Conservation (phyloP, 2,329 filamentous ascomycete species). For the Neofusicoccum cordaticola region DNA sequence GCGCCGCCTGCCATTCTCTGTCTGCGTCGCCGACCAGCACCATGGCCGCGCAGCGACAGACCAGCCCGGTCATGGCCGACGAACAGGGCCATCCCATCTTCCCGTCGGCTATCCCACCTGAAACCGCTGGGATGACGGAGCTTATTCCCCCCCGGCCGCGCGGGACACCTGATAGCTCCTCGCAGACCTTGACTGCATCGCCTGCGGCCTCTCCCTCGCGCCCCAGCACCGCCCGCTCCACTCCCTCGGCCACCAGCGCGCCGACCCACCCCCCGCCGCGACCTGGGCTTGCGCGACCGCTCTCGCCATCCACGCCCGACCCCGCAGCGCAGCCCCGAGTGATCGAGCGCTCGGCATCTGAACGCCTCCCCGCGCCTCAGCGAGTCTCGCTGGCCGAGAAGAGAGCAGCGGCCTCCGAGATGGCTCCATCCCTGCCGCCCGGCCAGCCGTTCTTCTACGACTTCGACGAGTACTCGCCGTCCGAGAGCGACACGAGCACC, state of each 20-base stretch:
- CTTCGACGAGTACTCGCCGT: conserved; percentile 5
- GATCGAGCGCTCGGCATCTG: neutral
- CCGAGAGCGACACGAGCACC: neutral
- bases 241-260: neutral
- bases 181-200: neutral
- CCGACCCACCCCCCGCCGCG: neutral
- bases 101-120: conserved; percentile 11
- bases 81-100: neutral
- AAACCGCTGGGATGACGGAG: conserved; percentile 9
- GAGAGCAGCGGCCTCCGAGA: neutral
- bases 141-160: neutral
- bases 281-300: neutral
- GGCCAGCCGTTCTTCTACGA: conserved; percentile 5
- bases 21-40: neutral
- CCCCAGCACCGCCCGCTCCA: neutral
- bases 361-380: neutral
- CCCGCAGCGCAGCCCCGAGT: neutral
- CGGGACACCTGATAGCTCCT: neutral
- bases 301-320: neutral
- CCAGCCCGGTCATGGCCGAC: conserved; percentile 5
- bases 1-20: neutral
- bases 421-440: neutral
- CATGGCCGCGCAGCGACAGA: neutral
- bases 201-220: neutral
- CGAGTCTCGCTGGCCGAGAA: neutral